Base-by-base conservation (phyloP, 768 basidiomycete species). In the Russula brevipes region DNA sequence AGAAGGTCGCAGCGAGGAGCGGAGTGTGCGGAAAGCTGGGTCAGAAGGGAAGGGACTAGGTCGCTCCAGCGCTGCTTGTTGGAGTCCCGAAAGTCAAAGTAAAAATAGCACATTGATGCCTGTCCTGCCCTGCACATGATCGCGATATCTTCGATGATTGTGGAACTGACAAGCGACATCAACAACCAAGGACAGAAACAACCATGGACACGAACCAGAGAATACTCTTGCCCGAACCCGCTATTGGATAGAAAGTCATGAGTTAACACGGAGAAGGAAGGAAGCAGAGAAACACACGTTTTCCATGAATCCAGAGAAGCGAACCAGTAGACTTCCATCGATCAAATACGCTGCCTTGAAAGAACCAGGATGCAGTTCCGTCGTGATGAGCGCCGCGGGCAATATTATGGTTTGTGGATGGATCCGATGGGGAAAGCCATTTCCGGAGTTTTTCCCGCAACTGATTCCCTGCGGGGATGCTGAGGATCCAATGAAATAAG, bases 381-480 rank as follows among this genome's bases (percentile, higher is more conserved):
- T 42, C 17, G 30, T 47, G 59, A 24, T 39, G 44, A 17, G 36
- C n/a, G 24, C 7, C 4, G 24, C 19, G 8, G 0, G 46, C 36
- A 24, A n/a, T 47, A 38, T 60, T 45, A 24, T 46, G 52, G 8
- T 60, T 60, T 10, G 42, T 45, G 12, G 45, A 53, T 2, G 59
- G 59, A 24, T 60, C 53, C 6, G 59, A n/a, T 12, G 59, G 59
- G 3, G 52, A 60, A 45, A 60, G 59, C 59, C 59, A 60, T 24
- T 30, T 39, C 3, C 31, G 19, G n/a, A 60, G 5, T n/a, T 19
- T 10, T 1, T 47, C 9, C 11, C 33, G 41, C 16, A 53, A 5
- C 19, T 38, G 31, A 16, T 35, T 45, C 16, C 19, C 59, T 60
- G 51, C 10, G 11, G 19, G 12, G 16, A n/a, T n/a, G 14, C 1